phyloP scores from a whole-genome alignment of 2,329 filamentous ascomycete species.

The Trichoderma citrinoviride region DNA sequence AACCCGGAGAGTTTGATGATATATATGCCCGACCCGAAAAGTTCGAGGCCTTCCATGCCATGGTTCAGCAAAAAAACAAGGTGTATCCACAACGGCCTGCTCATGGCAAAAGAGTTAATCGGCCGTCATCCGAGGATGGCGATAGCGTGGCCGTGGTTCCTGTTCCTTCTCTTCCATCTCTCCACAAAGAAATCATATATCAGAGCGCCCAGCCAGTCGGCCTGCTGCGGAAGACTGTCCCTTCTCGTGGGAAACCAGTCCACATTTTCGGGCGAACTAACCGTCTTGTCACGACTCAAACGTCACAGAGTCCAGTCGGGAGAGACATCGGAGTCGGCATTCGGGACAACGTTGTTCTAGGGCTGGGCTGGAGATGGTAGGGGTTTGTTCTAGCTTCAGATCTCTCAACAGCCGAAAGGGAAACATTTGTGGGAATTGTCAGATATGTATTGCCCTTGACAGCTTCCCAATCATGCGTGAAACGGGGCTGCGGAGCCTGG shows the following conservation, averaged over 20 bases:
- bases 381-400: constrained; percentile 11
- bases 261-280: constrained; percentile 12
- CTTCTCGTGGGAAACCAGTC: not conserved
- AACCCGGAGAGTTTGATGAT: not conserved
- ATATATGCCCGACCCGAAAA: not conserved
- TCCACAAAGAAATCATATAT: constrained; percentile 4
- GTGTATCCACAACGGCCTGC: constrained; percentile 3
- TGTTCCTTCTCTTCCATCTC: not conserved
- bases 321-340: constrained; percentile 12
- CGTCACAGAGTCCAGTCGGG: not conserved
- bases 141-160: not conserved
- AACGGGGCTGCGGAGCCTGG: constrained; percentile 1
- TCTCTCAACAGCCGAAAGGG: constrained; percentile 9
- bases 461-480: not conserved
- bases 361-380: constrained; percentile 8
- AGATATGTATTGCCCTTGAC: not conserved
- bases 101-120: not conserved
- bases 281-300: not conserved
- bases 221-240: not conserved
- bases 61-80: not conserved
- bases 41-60: not conserved
- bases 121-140: not conserved
- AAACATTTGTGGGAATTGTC: constrained; percentile 10
- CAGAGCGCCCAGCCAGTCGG: constrained; percentile 1
- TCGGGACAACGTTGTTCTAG: constrained; percentile 17